Conservation (phyloP, 2,329 filamentous ascomycete genomes). For the Diaporthe ilicicola region DNA sequence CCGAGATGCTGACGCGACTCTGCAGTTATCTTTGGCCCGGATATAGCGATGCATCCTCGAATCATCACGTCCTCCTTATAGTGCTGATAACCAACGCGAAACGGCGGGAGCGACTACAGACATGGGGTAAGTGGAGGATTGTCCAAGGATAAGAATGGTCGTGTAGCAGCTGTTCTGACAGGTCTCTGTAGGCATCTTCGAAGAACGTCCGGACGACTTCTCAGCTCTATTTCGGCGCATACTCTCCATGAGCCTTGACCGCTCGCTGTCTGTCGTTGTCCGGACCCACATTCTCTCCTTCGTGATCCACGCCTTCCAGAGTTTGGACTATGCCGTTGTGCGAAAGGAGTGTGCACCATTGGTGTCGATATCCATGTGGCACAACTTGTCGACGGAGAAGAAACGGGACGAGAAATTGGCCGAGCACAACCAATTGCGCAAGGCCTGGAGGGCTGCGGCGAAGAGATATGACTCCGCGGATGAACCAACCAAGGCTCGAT, state of each 20-base stretch:
- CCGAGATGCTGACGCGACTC: conserved; percentile 37
- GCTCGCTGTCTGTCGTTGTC: conserved; percentile 70
- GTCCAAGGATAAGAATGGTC: background rate
- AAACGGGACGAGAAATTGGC: conserved; percentile 78
- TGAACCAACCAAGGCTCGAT: conserved; percentile 76
- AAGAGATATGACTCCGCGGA: conserved; percentile 92
- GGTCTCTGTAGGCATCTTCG: conserved; percentile 73
- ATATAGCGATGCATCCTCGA: conserved; percentile 87
- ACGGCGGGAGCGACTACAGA: conserved; percentile 83
- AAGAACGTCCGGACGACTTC: conserved; percentile 81
- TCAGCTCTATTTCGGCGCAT: conserved; percentile 88
- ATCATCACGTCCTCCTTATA: conserved; percentile 89
- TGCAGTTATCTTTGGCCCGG: conserved; percentile 91
- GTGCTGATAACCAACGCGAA: conserved; percentile 89
- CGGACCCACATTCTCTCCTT: conserved; percentile 88
- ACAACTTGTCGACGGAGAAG: conserved; percentile 83
- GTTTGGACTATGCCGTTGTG: conserved; percentile 85
- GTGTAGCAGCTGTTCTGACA: conserved; percentile 21
- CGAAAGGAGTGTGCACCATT: conserved; percentile 96
- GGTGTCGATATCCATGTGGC: conserved; percentile 95
- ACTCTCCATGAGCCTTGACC: conserved; percentile 84
- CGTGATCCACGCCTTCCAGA: conserved; percentile 91
- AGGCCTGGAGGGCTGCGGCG: conserved; percentile 86
- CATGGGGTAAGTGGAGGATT: conserved; percentile 73
- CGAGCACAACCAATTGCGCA: conserved; percentile 77